Conservation (phyloP, 805 yeast genomes). For the Wickerhamiella cacticola region DNA sequence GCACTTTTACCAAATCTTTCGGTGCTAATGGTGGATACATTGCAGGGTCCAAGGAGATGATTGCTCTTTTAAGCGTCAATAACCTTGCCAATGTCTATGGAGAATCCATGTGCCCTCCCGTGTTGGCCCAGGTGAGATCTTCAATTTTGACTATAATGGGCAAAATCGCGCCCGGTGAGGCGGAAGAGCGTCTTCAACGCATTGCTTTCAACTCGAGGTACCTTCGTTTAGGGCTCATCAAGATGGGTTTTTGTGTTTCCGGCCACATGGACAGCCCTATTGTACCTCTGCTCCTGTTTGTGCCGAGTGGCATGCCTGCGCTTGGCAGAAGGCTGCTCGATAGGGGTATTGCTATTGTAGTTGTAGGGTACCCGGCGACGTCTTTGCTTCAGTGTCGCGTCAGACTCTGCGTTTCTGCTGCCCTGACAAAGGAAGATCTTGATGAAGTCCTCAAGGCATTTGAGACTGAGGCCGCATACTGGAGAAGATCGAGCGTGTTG, state of each 20-base stretch:
- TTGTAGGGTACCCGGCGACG: constrained; percentile 97
- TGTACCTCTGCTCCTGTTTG: constrained; percentile 72
- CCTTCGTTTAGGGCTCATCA: constrained; percentile 76
- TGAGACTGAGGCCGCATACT: constrained; percentile 53
- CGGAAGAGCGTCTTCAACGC: constrained; percentile 77
- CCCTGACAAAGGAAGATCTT: constrained; percentile 87
- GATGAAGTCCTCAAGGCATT: constrained; percentile 34
- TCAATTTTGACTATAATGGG: constrained; percentile 73
- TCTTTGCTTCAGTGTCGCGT: constrained; percentile 82
- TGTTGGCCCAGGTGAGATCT: constrained; percentile 72
- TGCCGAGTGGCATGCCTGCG: constrained; percentile 92
- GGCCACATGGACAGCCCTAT: constrained; percentile 98
- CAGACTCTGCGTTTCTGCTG: constrained; percentile 82
- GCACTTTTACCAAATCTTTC: constrained; percentile 92
- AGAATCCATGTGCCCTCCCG: constrained; percentile 86
- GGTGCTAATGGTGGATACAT: constrained; percentile 99
- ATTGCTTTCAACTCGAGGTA: constrained; percentile 94
- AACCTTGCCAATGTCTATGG: constrained; percentile 64
- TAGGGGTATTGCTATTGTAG: constrained; percentile 80
- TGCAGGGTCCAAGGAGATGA: constrained; percentile 58
- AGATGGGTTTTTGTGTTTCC: constrained; percentile 84
- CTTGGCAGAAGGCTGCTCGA: constrained; percentile 70
- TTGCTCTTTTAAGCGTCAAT: constrained; percentile 62
- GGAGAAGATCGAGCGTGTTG: constrained; percentile 19
- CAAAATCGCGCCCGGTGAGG: constrained; percentile 82